Conservation (phyloP, 805 yeast genomes). For the Kockiozyma suomiensis region DNA sequence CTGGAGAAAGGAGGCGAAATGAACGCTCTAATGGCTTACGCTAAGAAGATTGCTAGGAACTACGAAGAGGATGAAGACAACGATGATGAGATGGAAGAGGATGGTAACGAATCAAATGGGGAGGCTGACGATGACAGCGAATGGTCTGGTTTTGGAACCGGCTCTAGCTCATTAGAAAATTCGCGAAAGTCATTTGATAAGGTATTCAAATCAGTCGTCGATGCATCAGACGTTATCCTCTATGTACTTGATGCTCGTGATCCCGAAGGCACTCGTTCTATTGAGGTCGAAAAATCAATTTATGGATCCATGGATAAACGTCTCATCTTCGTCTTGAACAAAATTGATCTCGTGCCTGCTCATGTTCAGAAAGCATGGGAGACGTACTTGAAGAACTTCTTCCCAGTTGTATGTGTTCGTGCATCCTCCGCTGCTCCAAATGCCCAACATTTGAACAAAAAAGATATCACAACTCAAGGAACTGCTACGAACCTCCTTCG, state of each 20-base stretch:
- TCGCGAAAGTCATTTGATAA: conserved; percentile 83
- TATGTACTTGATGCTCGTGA: conserved; percentile 98
- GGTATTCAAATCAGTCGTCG: conserved; percentile 89
- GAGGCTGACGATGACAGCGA: conserved; percentile 46
- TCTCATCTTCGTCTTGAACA: conserved; percentile 81
- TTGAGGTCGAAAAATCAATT: conserved; percentile 87
- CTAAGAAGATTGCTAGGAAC: conserved; percentile 80
- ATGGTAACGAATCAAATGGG: conserved; percentile 46
- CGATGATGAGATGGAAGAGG: conserved; percentile 40
- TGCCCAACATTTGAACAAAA: conserved; percentile 65
- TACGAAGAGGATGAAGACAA: conserved; percentile 53
- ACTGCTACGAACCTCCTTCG: conserved; percentile 76
- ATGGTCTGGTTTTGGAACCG: conserved; percentile 39
- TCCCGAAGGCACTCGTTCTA: conserved; percentile 92
- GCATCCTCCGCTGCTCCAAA: conserved; percentile 72
- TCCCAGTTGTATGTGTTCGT: conserved; percentile 85
- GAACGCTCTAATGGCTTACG: conserved; percentile 75
- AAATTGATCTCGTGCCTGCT: conserved; percentile 90
- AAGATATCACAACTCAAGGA: conserved; percentile 66
- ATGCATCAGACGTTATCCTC: conserved; percentile 84
- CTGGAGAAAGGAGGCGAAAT: conserved; percentile 42
- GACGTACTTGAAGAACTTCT: conserved; percentile 70
- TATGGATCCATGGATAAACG: conserved; percentile 68
- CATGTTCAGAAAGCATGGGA: conserved; percentile 83
- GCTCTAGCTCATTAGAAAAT: conserved; percentile 39